Conservation (phyloP, 1,284 basidiomycete genomes). For the Coriolopsis trogii region DNA sequence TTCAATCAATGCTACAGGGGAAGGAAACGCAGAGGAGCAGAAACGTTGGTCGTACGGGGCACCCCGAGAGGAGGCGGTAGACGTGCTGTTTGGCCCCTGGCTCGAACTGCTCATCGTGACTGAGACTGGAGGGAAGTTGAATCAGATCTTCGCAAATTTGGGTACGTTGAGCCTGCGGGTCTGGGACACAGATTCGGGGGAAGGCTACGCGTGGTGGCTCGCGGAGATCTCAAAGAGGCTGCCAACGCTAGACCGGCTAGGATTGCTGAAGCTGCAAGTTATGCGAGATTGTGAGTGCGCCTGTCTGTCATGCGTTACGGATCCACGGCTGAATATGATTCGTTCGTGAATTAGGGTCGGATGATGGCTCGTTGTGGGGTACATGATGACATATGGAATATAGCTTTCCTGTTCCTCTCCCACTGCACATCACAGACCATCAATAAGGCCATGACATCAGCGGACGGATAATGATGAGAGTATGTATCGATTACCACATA, state of each 20-base stretch:
- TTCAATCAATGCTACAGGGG: background rate
- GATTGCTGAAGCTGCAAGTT: background rate
- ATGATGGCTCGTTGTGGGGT: too few relatives aligned
- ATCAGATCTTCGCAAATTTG: background rate
- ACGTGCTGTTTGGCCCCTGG: background rate
- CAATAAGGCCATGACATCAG: too few relatives aligned
- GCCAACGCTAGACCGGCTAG: background rate
- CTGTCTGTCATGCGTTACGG: too few relatives aligned
- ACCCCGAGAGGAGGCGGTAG: background rate
- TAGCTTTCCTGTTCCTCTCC: too few relatives aligned
- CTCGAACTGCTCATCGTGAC: background rate
- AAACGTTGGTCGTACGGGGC: background rate
- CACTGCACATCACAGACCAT: too few relatives aligned
- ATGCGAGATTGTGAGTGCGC: background rate
- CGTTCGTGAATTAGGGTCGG: too few relatives aligned
- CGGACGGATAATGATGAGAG: too few relatives aligned
- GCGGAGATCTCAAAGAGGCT: background rate
- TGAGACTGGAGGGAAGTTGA: background rate
- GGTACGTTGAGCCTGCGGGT: background rate
- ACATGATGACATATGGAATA: too few relatives aligned
- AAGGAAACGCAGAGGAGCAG: background rate
- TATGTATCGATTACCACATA: too few relatives aligned
- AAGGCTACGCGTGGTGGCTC: background rate
- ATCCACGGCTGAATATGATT: too few relatives aligned
- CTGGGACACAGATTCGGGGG: background rate